phyloP scores from a whole-genome alignment of 371 early-diverging fungal species.

The Mucor irregularis region DNA sequence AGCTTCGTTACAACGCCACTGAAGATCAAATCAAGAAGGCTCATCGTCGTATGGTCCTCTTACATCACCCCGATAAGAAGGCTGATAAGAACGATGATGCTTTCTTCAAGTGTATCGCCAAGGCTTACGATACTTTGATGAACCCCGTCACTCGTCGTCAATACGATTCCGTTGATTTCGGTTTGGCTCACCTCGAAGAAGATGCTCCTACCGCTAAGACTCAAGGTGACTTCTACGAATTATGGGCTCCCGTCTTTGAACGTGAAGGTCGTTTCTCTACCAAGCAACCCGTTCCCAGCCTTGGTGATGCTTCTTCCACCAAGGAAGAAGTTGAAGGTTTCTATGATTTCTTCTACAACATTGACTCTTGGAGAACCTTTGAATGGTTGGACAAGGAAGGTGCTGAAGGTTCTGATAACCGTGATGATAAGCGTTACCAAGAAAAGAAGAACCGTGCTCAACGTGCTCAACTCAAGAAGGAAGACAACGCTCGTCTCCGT shows the following conservation, averaged over 20 bases:
- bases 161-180: conserved; percentile 95
- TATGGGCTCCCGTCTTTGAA: conserved; percentile 88
- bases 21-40: conserved; percentile 82
- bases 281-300: conserved; percentile 77
- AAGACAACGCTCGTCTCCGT: conserved; percentile 90
- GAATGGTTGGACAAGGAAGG: conserved; percentile 98
- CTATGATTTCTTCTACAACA: conserved; percentile 96
- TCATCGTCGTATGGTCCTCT: conserved; percentile 85
- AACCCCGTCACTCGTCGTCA: conserved; percentile 92
- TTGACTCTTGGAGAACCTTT: conserved; percentile 97
- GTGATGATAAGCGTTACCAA: conserved; percentile 94
- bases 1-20: conserved; percentile 79
- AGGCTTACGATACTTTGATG: conserved; percentile 94
- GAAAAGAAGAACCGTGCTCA: conserved; percentile 95
- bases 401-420: conserved; percentile 80
- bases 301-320: conserved; percentile 76
- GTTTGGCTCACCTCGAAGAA: conserved; percentile 55
- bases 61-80: conserved; percentile 92
- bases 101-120: conserved; percentile 98
- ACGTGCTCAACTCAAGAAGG: conserved; percentile 93
- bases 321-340: conserved; percentile 90
- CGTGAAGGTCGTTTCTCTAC: conserved; percentile 93
- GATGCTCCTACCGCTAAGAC: conserved; percentile 73
- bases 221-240: conserved; percentile 86
- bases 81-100: conserved; percentile 88